Percentiles rank a stretch among this genome's conserved stretches.
Evolutionary conservation across 495 filamentous ascomycete genomes (phyloP).

Genomic region (Penicillium verhagenii): DNA sequence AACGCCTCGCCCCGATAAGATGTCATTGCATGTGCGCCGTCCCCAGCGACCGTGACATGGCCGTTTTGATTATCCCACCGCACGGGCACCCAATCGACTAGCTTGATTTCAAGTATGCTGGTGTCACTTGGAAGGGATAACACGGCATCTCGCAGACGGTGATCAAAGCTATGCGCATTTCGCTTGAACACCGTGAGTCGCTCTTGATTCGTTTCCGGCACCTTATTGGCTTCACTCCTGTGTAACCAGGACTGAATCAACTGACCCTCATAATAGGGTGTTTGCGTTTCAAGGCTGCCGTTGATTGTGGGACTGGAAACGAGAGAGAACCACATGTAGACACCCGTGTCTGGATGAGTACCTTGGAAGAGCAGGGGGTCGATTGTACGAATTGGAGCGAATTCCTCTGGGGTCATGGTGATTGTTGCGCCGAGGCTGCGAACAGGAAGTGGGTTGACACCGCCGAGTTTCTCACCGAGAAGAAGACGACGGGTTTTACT

Average conservation of each 20-base stretch:
- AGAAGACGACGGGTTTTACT: not conserved
- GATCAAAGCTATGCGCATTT: not conserved
- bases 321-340: not conserved
- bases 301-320: not conserved
- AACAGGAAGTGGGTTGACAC: not conserved
- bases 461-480: not conserved
- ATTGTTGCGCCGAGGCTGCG: not conserved
- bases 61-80: not conserved
- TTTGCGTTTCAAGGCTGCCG: not conserved
- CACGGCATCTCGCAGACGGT: not conserved
- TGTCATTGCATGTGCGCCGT: not conserved
- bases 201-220: not conserved
- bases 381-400: not conserved
- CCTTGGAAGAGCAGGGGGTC: not conserved
- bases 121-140: not conserved
- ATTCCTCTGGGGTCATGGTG: not conserved
- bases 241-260: not conserved
- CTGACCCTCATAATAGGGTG: not conserved
- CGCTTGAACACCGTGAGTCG: not conserved
- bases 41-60: not conserved
- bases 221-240: not conserved
- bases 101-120: not conserved
- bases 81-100: not conserved
- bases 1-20: not conserved
- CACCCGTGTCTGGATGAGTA: not conserved